phyloP scores from a whole-genome alignment of 106 monocot species.

The Allium cepa region DNA sequence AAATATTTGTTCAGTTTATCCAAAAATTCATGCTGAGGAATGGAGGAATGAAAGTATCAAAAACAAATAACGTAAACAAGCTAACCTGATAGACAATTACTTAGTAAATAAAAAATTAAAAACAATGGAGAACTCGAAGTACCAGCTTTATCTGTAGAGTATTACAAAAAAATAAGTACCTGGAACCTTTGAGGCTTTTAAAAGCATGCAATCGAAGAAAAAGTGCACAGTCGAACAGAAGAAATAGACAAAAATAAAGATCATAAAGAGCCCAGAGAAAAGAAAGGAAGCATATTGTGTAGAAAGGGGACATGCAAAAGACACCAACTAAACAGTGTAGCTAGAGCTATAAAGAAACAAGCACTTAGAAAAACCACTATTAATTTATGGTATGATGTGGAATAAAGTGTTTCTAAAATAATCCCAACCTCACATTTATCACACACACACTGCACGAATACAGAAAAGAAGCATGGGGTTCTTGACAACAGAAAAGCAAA shows the following conservation, averaged over 20 bases:
- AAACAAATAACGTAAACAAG: too few species aligned
- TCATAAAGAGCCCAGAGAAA: slow-evolving; percentile 10
- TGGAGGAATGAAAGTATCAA: too few species aligned
- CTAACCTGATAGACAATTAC: too few species aligned
- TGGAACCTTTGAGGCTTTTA: not conserved
- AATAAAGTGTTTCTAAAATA: not conserved
- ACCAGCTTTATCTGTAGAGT: too few species aligned
- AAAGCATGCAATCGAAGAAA: not conserved
- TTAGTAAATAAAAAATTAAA: too few species aligned
- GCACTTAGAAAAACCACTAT: too few species aligned
- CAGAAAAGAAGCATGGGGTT: slow-evolving; percentile 7
- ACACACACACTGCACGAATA: slow-evolving; percentile 2
- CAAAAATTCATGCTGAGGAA: too few species aligned
- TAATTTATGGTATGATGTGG: too few species aligned
- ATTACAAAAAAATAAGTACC: too few species aligned
- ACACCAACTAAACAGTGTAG: not conserved
- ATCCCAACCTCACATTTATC: slow-evolving; percentile 6
- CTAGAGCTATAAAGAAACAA: not conserved
- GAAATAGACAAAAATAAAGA: slow-evolving; percentile 3
- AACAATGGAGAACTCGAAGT: too few species aligned
- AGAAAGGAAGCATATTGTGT: not conserved
- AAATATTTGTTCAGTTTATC: too few species aligned
- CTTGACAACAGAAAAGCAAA: not conserved
- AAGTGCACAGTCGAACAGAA: not conserved
- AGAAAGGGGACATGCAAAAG: not conserved